Evolutionary conservation across 768 basidiomycete genomes (phyloP).

Genomic region (Boletus fagicola): DNA sequence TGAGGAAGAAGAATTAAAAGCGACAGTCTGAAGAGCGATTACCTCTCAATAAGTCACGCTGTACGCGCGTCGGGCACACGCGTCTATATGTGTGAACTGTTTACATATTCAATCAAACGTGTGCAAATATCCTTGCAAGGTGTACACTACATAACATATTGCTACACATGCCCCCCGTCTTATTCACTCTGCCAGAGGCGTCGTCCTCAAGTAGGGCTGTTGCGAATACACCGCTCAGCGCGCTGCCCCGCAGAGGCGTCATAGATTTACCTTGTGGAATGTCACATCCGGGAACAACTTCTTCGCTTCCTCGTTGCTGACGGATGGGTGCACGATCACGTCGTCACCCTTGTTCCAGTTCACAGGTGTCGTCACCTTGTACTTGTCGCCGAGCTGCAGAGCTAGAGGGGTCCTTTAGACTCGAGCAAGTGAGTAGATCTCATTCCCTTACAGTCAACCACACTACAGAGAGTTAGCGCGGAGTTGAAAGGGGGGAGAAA

Average conservation of each 20-base stretch:
- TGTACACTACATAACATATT: background rate
- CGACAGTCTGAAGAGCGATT: slow-evolving; percentile 19
- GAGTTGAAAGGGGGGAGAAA: background rate
- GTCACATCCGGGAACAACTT: slow-evolving; percentile 83
- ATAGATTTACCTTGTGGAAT: slow-evolving; percentile 64
- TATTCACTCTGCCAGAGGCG: slow-evolving; percentile 44
- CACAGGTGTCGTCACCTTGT: slow-evolving; percentile 84
- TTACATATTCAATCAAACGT: slow-evolving; percentile 19
- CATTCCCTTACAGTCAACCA: slow-evolving; percentile 65
- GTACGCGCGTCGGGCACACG: slow-evolving; percentile 32
- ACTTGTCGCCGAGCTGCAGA: slow-evolving; percentile 87
- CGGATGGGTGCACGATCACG: slow-evolving; percentile 87
- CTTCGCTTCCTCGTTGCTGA: slow-evolving; percentile 86
- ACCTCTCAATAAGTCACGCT: slow-evolving; percentile 2
- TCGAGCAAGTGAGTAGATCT: slow-evolving; percentile 34
- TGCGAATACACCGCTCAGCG: slow-evolving; percentile 6
- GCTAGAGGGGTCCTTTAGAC: slow-evolving; percentile 39
- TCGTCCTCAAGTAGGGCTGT: slow-evolving; percentile 88
- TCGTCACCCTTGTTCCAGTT: slow-evolving; percentile 95
- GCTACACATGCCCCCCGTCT: background rate
- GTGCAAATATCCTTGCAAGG: slow-evolving; percentile 12
- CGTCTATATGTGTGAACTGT: slow-evolving; percentile 29
- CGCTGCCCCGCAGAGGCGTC: background rate
- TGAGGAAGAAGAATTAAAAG: slow-evolving; percentile 21
- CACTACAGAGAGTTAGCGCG: slow-evolving; percentile 38